Evolutionary conservation across 495 filamentous ascomycete genomes (phyloP), one percentile per base, ranked within the genome.

Genomic region (Talaromyces nanjingensis): DNA sequence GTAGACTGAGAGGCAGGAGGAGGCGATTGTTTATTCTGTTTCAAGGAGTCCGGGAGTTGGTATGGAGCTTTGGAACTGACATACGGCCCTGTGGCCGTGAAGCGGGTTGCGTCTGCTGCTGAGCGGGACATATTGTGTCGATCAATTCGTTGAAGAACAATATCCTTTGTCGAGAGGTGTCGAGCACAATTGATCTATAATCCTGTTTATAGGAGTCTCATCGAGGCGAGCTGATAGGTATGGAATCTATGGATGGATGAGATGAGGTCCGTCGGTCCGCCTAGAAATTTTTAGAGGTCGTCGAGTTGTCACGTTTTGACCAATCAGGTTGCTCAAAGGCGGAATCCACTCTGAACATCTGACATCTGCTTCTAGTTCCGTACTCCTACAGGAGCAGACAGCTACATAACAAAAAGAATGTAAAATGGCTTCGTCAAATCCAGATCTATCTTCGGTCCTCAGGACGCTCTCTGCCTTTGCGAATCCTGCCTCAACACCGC

Each of bases 1-100:
- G 22, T 12, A 6, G 53, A 4, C 9, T 20, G 22, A 22, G n/a
- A 24, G 14, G 18, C 9, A 2, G 18, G 14, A 7, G 25, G n/a
- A 66, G 59, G 49, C 69, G 37, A 37, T 71, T 67, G 34, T 66
- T 66, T 60, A 33, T 72, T 67, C 20, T 69, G 39, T 60, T 71
- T 62, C 65, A 75, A 66, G 67, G 71, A 75, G 12, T 67, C 64
- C 20, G 78, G 72, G n/a, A 77, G 70, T 55, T 77, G 73, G 65
- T 76, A 75, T 25, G 76, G 72, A 58, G 85, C 72, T 70, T 91
- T 90, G 67, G 89, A 87, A 75, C 82, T 84, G 66, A 91, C 92
- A 80, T 96, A 92, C 16, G 92, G 93, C 59, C 88, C 90, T 47
- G 91, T 96, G 33, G 93, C 85, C 59, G 93, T 98, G 83, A 98